These are phyloP conservation scores for Biancaea sappan DNA, from an alignment of 306 rosid genomes.

Conservation along the genomic window DNA sequence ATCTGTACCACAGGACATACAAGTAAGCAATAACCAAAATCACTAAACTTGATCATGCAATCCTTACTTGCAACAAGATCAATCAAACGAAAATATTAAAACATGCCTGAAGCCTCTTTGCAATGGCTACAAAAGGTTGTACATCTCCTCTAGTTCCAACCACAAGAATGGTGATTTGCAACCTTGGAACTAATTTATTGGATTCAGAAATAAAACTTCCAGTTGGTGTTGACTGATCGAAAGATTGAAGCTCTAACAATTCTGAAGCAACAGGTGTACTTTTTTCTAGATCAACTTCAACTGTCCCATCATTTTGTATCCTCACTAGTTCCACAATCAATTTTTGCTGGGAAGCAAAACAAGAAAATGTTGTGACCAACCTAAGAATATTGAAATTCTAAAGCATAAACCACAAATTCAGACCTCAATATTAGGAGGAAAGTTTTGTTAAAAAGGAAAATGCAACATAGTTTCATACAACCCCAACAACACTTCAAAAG, in stretches of 20 bases:
- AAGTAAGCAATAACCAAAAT: not conserved
- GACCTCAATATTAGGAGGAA: not conserved
- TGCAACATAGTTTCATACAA: not conserved
- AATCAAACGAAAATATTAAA: conserved; percentile 25
- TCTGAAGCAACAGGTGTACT: conserved; percentile 65
- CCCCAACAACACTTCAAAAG: not conserved
- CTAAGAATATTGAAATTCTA: not conserved
- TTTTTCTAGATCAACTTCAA: conserved; percentile 65
- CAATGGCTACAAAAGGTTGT: conserved; percentile 82
- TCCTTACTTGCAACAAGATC: conserved; percentile 14
- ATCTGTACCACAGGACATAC: not conserved
- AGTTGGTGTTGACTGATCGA: conserved; percentile 41
- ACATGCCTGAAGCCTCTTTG: conserved; percentile 86
- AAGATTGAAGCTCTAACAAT: conserved; percentile 59
- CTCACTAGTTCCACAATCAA: conserved; percentile 60
- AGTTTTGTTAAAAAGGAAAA: not conserved
- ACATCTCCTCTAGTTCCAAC: conserved; percentile 97
- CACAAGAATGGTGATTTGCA: conserved; percentile 79
- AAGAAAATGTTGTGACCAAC: conserved; percentile 24
- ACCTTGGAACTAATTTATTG: conserved; percentile 56
- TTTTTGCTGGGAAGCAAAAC: conserved; percentile 57
- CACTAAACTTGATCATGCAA: conserved; percentile 16
- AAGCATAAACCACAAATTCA: not conserved
- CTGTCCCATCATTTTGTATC: conserved; percentile 84
- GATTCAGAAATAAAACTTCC: conserved; percentile 42